Conservation (phyloP, 805 yeast species). For the Tetrapisispora namnaoensis region DNA sequence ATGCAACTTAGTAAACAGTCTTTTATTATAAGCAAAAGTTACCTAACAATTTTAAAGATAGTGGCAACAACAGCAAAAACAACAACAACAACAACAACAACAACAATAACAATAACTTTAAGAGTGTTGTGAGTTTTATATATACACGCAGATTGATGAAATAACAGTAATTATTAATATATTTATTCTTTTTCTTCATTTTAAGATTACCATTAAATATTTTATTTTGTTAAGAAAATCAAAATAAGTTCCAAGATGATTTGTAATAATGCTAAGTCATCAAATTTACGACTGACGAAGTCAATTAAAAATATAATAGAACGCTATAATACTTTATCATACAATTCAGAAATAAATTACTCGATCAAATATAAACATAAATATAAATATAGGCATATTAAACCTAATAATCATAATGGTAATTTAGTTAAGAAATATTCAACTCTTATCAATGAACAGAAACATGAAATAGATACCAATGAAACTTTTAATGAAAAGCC, state of each 20-base stretch:
- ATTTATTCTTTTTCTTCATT: too few species aligned
- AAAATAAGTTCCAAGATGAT: background rate
- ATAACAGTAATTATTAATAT: too few species aligned
- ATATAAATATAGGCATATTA: too few species aligned
- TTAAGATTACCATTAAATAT: too few species aligned
- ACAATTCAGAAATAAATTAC: background rate
- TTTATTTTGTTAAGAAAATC: background rate
- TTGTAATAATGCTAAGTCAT: background rate
- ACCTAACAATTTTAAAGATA: too few species aligned
- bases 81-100: too few species aligned
- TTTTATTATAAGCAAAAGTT: too few species aligned
- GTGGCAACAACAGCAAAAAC: too few species aligned
- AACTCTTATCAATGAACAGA: background rate
- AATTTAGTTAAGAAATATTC: background rate
- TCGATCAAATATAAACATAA: background rate
- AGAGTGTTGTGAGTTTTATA: too few species aligned
- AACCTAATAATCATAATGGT: background rate
- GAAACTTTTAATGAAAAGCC: conserved; percentile 32
- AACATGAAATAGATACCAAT: background rate
- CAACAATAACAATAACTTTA: too few species aligned
- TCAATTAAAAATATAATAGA: background rate
- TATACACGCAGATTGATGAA: too few species aligned
- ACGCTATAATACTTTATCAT: background rate
- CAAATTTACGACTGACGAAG: background rate
- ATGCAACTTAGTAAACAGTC: too few species aligned